Conservation (phyloP, 345 rosid species). For the Iberis pinnata region DNA sequence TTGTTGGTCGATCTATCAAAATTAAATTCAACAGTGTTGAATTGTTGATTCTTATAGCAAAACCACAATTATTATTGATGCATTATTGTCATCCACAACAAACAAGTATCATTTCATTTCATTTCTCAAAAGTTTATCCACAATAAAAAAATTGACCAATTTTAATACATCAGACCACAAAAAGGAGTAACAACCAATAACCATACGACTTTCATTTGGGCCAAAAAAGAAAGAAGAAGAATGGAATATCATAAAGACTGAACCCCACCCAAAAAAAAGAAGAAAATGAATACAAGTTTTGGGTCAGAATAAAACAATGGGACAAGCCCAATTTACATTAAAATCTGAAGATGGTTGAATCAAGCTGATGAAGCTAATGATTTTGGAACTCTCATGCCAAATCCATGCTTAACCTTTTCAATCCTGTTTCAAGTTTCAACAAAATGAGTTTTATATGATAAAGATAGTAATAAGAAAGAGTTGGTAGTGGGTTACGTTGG, state of each 20-base stretch:
- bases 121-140: too few relatives aligned
- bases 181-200: too few relatives aligned
- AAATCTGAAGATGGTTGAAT: background rate
- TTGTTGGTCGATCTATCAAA: background rate
- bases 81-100: conserved; percentile 3
- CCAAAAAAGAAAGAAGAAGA: background rate
- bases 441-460: background rate
- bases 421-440: conserved; percentile 36
- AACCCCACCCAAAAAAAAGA: too few relatives aligned
- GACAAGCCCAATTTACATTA: conserved; percentile 12
- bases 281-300: background rate
- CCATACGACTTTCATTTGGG: background rate
- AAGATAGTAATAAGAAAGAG: too few relatives aligned
- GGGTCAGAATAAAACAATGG: background rate
- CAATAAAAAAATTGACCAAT: conserved; percentile 2
- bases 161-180: conserved; percentile 13
- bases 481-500: conserved; percentile 90
- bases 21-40: background rate
- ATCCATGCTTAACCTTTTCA: conserved; percentile 57
- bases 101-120: too few relatives aligned
- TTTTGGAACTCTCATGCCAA: conserved; percentile 64
- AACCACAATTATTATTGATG: too few relatives aligned
- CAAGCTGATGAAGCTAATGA: conserved; percentile 22
- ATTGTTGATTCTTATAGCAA: too few relatives aligned
- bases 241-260: background rate